Conservation (phyloP, 805 yeast species). For the Grigorovia humatica region DNA sequence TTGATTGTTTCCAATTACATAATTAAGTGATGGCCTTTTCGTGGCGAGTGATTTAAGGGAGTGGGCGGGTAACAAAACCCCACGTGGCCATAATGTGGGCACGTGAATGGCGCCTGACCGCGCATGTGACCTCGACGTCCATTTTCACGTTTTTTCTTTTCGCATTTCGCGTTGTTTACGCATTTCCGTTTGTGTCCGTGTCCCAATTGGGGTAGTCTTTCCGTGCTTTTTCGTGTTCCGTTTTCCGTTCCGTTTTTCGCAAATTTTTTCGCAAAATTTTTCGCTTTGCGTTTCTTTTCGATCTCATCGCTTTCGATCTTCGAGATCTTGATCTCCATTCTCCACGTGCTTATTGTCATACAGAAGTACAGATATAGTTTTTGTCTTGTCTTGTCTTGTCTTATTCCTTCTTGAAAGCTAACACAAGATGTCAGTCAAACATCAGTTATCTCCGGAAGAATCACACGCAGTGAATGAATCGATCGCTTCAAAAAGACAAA, state of each 20-base stretch:
- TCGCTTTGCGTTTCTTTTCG: too few species aligned
- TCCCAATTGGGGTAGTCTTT: too few species aligned
- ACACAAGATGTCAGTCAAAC: not conserved
- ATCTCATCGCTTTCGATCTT: not conserved
- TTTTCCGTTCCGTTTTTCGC: not conserved
- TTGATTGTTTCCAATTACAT: not conserved
- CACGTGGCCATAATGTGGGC: not conserved
- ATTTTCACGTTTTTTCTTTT: too few species aligned
- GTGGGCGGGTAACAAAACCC: not conserved
- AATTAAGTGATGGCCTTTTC: not conserved
- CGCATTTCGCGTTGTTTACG: not conserved
- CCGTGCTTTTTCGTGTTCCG: not conserved
- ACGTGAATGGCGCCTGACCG: too few species aligned
- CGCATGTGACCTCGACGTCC: too few species aligned
- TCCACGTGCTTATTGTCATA: too few species aligned
- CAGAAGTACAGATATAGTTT: too few species aligned
- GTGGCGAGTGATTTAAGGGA: not conserved
- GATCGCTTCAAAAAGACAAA: conserved; percentile 5
- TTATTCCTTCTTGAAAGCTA: too few species aligned
- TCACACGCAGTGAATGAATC: not conserved
- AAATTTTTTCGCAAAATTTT: not conserved
- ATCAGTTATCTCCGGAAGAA: not conserved
- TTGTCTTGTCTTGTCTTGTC: too few species aligned
- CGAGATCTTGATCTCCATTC: not conserved
- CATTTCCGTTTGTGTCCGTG: not conserved